Evolutionary conservation across 371 early-diverging fungal species (phyloP), one percentile per base, ranked within the genome.

Genomic region (Batrachochytrium dendrobatidis): DNA sequence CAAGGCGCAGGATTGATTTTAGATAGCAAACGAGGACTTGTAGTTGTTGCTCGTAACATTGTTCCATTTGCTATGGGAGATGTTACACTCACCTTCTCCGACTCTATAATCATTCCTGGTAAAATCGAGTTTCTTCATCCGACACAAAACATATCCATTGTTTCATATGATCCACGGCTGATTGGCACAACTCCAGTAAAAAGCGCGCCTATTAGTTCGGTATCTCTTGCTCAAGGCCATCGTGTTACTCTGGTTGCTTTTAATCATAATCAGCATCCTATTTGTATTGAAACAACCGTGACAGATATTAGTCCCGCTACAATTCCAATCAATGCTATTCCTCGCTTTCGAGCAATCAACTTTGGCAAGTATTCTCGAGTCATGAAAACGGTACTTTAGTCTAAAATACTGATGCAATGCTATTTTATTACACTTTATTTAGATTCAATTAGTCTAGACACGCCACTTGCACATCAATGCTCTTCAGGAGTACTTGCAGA

Each of bases 371-470:
- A 33, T 3, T 28, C 44, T 43, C n/a, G 20, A 55, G 15, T 8
- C 1, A n/a, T n/a, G n/a, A n/a, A n/a, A n/a, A n/a, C n/a, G 33
- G 18, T n/a, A 45, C 10, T 10, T 24, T 52, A 24, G 53, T 7
- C 8, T 24, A 29, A 56, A 7, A 7, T 46, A 15, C 8, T 7
- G 17, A 10, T n/a, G 50, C 50, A 22, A 32, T 15, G n/a, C 12
- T 24, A 6, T n/a, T n/a, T n/a, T n/a, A n/a, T n/a, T n/a, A n/a
- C n/a, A n/a, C n/a, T n/a, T n/a, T n/a, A n/a, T n/a, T n/a, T 35
- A 74, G 90, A 94, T 61, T 90, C 89, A 7, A 84, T 94, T 55
- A 90, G 89, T 7, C 66, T 94, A 12, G 90, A 95, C 58, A 88
- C 92, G 43, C 90, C 93, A 12, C 65, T 92, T 43, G 85, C 86